Percentiles rank a stretch among this genome's conserved stretches.
Conservation (phyloP, 1,284 basidiomycete species). For the Xerocomus nothofagi region DNA sequence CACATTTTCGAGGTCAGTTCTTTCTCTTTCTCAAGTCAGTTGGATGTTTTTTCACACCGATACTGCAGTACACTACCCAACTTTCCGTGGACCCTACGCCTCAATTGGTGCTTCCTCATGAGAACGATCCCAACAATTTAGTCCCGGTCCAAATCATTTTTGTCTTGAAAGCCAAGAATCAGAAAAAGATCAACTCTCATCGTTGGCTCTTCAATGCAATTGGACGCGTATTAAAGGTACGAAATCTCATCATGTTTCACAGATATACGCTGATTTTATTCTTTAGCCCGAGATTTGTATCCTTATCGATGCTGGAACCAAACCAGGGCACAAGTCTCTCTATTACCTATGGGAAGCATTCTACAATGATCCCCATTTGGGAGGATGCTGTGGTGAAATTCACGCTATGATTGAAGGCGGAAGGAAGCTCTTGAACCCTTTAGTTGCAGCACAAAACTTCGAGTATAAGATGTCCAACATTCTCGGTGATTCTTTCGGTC, state of each 20-base stretch:
- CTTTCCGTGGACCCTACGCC: slow-evolving; percentile 89
- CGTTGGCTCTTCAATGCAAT: slow-evolving; percentile 99
- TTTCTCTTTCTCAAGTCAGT: slow-evolving; percentile 1
- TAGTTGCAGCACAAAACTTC: slow-evolving; percentile 96
- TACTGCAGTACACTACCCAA: slow-evolving; percentile 79
- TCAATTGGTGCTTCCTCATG: slow-evolving; percentile 86
- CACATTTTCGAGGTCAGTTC: slow-evolving; percentile 82
- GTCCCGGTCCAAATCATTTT: slow-evolving; percentile 97
- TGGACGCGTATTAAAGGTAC: slow-evolving; percentile 75
- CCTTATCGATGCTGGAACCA: slow-evolving; percentile 92
- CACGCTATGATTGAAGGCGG: slow-evolving; percentile 94
- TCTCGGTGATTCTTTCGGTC: slow-evolving; percentile 54
- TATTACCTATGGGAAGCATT: slow-evolving; percentile 97
- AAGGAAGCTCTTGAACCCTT: slow-evolving; percentile 88
- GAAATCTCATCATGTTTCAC: slow-evolving; percentile 8
- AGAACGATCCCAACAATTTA: slow-evolving; percentile 86
- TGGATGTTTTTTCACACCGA: slow-evolving; percentile 9
- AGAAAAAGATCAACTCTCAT: slow-evolving; percentile 97
- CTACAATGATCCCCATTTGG: slow-evolving; percentile 73
- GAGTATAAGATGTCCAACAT: slow-evolving; percentile 99
- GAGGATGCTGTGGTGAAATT: slow-evolving; percentile 89
- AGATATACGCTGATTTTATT: slow-evolving; percentile 1
- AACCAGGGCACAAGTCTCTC: slow-evolving; percentile 94
- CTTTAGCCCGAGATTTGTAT: slow-evolving; percentile 87
- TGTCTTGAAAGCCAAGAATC: slow-evolving; percentile 94